Conservation (phyloP, 73 alveolate species). For the Paramecium sonneborni region DNA sequence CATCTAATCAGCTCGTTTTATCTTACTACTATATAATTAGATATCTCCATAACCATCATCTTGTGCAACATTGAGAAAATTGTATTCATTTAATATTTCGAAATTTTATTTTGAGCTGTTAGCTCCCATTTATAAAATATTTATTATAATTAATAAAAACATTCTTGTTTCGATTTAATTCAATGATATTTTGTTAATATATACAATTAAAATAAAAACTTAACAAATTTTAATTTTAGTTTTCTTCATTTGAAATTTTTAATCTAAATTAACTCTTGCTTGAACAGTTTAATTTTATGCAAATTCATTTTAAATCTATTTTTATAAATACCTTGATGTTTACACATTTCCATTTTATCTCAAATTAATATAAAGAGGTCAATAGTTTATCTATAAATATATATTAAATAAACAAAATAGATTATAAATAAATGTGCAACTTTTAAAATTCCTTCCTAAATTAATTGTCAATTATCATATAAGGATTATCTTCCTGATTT, state of each 20-base stretch:
- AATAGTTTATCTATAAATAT: too few relatives aligned
- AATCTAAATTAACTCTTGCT: too few relatives aligned
- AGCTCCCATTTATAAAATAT: conserved; percentile 42
- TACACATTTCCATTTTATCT: too few relatives aligned
- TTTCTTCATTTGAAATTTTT: background rate
- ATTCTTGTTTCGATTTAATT: background rate
- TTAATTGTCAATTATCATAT: too few relatives aligned
- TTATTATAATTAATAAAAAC: background rate
- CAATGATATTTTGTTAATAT: background rate
- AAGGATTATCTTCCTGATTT: too few relatives aligned
- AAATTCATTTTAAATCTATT: too few relatives aligned
- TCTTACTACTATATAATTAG: background rate
- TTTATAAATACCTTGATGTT: too few relatives aligned
- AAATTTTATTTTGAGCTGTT: conserved; percentile 27
- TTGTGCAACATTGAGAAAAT: background rate
- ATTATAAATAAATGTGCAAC: too few relatives aligned
- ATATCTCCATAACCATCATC: conserved; percentile 18
- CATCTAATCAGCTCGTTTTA: background rate
- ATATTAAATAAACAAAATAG: too few relatives aligned
- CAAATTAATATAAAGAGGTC: too few relatives aligned
- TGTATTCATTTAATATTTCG: background rate
- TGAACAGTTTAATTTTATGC: too few relatives aligned
- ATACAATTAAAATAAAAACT: background rate
- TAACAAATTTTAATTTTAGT: background rate
- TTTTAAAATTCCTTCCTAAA: too few relatives aligned